phyloP scores from a whole-genome alignment of 495 filamentous ascomycete genomes.

The Penicilliopsis zonata region DNA sequence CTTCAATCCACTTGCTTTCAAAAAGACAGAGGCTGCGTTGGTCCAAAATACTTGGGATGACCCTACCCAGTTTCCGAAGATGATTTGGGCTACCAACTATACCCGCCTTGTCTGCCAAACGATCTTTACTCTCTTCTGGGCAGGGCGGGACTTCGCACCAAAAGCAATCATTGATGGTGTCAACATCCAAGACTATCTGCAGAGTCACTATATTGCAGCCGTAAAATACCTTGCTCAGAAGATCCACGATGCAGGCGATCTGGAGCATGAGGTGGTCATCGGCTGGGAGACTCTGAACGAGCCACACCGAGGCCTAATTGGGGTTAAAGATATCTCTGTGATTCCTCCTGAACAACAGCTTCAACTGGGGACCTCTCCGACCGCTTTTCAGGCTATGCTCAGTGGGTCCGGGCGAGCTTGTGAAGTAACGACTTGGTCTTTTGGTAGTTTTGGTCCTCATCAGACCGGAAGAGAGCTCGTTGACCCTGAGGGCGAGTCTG shows the following conservation, averaged over 20 bases:
- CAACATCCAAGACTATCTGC: slow-evolving; percentile 95
- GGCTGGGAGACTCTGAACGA: slow-evolving; percentile 96
- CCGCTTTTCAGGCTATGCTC: slow-evolving; percentile 87
- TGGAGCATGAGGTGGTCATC: slow-evolving; percentile 80
- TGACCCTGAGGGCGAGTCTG: slow-evolving; percentile 74
- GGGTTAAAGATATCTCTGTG: slow-evolving; percentile 68
- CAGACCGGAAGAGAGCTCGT: slow-evolving; percentile 73
- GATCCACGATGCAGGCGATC: slow-evolving; percentile 82
- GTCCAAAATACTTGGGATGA: slow-evolving; percentile 94
- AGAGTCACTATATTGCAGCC: slow-evolving; percentile 73
- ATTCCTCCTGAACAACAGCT: slow-evolving; percentile 83
- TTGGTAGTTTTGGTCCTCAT: slow-evolving; percentile 84
- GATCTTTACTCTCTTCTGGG: slow-evolving; percentile 93
- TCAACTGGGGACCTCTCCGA: slow-evolving; percentile 87
- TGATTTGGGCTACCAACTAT: slow-evolving; percentile 99
- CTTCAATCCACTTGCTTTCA: slow-evolving; percentile 73
- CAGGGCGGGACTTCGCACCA: slow-evolving; percentile 83
- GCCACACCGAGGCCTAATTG: slow-evolving; percentile 80
- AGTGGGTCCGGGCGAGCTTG: slow-evolving; percentile 81
- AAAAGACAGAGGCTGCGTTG: slow-evolving; percentile 78
- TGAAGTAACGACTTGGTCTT: slow-evolving; percentile 84
- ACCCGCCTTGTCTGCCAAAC: slow-evolving; percentile 74
- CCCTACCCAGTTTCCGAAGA: slow-evolving; percentile 82
- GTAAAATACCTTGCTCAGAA: slow-evolving; percentile 66
- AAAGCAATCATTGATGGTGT: slow-evolving; percentile 89